phyloP scores from a whole-genome alignment of 306 rosid species.

The Dalbergia oliveri region DNA sequence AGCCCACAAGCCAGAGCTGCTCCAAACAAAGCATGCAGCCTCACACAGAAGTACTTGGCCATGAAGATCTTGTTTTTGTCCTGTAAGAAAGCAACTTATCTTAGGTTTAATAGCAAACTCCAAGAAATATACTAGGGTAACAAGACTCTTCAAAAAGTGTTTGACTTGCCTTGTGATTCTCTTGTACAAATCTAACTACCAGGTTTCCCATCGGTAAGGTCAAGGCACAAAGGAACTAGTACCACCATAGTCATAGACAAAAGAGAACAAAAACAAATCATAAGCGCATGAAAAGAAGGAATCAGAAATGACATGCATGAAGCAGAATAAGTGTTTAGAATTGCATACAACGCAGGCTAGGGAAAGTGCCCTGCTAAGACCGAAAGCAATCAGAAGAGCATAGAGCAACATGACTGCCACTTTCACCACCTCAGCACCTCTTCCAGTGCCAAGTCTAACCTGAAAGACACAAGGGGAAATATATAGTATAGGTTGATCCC shows the following conservation, averaged over 20 bases:
- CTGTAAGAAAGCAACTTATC: constrained; percentile 48
- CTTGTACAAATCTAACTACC: constrained; percentile 72
- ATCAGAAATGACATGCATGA: constrained; percentile 17
- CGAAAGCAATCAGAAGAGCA: constrained; percentile 62
- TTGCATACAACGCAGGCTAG: constrained; percentile 68
- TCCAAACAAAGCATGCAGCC: constrained; percentile 87
- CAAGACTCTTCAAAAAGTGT: constrained; percentile 10
- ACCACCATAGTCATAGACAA: constrained; percentile 33
- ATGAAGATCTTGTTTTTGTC: constrained; percentile 87
- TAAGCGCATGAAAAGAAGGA: constrained; percentile 34
- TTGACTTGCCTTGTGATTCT: constrained; percentile 74
- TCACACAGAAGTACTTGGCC: constrained; percentile 93
- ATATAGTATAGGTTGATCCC: constrained; percentile 18
- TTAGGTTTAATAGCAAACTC: constrained; percentile 3
- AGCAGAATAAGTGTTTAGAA: constrained; percentile 7
- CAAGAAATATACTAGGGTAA: background rate
- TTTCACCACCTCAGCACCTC: constrained; percentile 69
- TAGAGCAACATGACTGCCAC: constrained; percentile 62
- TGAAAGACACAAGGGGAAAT: constrained; percentile 41
- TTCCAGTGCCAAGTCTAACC: constrained; percentile 85
- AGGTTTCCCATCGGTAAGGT: constrained; percentile 81
- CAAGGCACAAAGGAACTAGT: constrained; percentile 74
- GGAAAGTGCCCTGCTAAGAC: constrained; percentile 71
- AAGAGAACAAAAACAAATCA: background rate
- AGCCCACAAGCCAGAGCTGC: constrained; percentile 80